phyloP scores from a whole-genome alignment of 176 grass and related monocot species.

The Avena eriantha region DNA sequence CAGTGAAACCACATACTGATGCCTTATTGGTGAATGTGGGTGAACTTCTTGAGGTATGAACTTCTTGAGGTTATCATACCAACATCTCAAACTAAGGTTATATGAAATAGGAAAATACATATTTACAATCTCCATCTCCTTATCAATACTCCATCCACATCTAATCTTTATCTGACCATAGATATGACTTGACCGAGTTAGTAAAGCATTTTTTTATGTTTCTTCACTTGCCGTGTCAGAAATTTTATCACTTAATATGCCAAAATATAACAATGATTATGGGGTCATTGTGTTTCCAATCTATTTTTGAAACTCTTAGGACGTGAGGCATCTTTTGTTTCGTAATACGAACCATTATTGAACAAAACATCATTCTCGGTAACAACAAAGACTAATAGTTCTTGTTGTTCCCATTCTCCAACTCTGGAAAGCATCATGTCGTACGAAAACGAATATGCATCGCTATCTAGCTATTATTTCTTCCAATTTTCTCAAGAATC shows the following conservation, averaged over 20 bases:
- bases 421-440: not conserved
- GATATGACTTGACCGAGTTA: not conserved
- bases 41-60: slow-evolving; percentile 55
- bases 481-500: not conserved
- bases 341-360: not conserved
- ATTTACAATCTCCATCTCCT: not conserved
- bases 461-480: not conserved
- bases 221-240: not conserved
- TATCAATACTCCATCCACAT: not conserved
- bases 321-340: not conserved
- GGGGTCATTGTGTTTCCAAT: not conserved
- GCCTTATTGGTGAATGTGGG: slow-evolving; percentile 57
- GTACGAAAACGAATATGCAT: not conserved
- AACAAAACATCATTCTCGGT: not conserved
- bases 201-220: not conserved
- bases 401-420: not conserved
- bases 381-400: not conserved
- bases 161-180: no score
- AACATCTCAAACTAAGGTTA: not conserved
- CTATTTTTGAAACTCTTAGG: not conserved
- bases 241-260: not conserved
- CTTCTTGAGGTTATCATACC: not conserved
- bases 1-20: slow-evolving; percentile 36
- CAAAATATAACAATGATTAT: not conserved
- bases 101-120: not conserved